Percentiles rank a stretch among this genome's conserved stretches.
phyloP scores from a whole-genome alignment of 1,284 basidiomycete species.

The Pterulicium gracile region DNA sequence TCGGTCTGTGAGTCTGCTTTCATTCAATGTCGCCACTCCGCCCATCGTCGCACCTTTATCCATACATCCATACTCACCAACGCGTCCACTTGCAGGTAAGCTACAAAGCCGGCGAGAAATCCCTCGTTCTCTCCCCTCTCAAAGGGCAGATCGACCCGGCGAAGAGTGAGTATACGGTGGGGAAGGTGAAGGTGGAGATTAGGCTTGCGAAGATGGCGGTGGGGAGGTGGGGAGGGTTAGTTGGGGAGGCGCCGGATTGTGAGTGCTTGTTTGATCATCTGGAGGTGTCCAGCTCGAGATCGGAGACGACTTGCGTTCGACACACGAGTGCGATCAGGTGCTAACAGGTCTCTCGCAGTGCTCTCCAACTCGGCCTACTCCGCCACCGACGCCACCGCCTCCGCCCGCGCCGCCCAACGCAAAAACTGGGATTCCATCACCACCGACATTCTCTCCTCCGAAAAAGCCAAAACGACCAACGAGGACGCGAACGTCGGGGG shows the following conservation, averaged over 20 bases:
- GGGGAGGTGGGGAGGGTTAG: constrained; percentile 69
- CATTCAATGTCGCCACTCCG: constrained; percentile 1
- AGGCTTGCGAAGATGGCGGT: constrained; percentile 49
- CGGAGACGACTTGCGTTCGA: too few relatives aligned
- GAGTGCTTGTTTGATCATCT: constrained; percentile 19
- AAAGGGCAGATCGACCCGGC: constrained; percentile 69
- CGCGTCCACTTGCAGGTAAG: constrained; percentile 28
- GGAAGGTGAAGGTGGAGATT: constrained; percentile 79
- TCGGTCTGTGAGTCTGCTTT: constrained; percentile 23
- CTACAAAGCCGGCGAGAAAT: constrained; percentile 56
- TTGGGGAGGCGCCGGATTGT: constrained; percentile 69
- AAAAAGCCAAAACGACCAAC: constrained; percentile 50
- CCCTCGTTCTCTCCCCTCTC: constrained; percentile 60
- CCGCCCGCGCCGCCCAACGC: constrained; percentile 27
- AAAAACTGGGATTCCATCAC: constrained; percentile 85
- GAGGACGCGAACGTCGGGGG: constrained; percentile 81
- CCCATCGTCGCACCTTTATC: constrained; percentile 4
- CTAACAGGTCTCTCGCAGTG: constrained; percentile 13
- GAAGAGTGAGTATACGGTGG: constrained; percentile 54
- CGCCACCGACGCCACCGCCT: constrained; percentile 21
- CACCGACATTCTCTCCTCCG: constrained; percentile 44
- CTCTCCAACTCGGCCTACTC: constrained; percentile 20
- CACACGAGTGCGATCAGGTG: constrained; percentile 9
- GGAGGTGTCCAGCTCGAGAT: too few relatives aligned
- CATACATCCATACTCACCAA: constrained; percentile 2